Evolutionary conservation across 2,329 filamentous ascomycete species (phyloP), one percentile per base, ranked within the genome.

Genomic region (Xylogone sp.): DNA sequence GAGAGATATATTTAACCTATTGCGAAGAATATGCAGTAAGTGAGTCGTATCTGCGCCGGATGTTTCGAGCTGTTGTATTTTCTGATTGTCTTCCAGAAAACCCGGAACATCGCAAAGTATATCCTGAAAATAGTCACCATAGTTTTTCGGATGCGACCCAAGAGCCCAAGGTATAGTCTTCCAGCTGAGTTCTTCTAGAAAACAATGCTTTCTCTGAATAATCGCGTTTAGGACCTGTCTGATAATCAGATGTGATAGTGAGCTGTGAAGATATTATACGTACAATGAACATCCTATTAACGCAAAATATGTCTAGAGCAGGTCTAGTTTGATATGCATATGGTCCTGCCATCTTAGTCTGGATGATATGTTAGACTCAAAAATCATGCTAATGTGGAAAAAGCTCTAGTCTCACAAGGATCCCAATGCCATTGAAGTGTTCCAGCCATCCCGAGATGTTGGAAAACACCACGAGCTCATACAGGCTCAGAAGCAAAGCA

Each of bases 91-190:
- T 21, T 49, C 47, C 20, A 49, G 19, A n/a, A 49, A 27, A 3
- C 18, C 39, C 12, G 47, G 47, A 3, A 49, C 18, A 21, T 49
- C 42, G 34, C 31, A 42, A 16, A 49, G 24, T 9, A 44, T 44
- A 42, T 49, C 47, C 18, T 12, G 3, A 18, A 49, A 8, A 21
- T n/a, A 43, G 7, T 49, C 47, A 3, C 47, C 21, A 9, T 44
- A 21, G 3, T 18, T 43, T 34, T 44, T 49, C 12, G 12, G 16
- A 5, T 22, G 5, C 16, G 34, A 19, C 12, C 24, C 39, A 21
- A 43, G 34, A 5, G 47, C 47, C 47, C 47, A 49, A 18, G 47
- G 47, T n/a, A 49, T 27, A 5, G 47, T 49, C 34, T 49, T 49
- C 47, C 47, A 49, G 13, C 13, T 29, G 6, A 2, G 7, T 24